Conservation (phyloP, 257 asterid species). For the Capsicum rhomboideum region DNA sequence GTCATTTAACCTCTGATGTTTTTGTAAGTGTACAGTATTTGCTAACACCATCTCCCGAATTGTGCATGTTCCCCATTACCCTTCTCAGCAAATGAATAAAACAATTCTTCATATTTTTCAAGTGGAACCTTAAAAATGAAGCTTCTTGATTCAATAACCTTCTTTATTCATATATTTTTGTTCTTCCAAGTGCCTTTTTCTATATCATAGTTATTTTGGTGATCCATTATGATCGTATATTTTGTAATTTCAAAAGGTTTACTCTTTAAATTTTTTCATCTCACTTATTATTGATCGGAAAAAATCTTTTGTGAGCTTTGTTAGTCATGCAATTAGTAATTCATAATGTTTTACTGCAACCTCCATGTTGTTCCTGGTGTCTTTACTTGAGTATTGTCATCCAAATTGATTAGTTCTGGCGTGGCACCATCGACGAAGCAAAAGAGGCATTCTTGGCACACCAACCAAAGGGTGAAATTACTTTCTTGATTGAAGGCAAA, state of each 20-base stretch:
- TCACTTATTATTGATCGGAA: not conserved
- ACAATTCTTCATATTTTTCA: not conserved
- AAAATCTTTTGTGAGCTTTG: not conserved
- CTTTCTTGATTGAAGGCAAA: slow-evolving; percentile 77
- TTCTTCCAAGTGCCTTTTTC: not conserved
- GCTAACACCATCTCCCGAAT: not conserved
- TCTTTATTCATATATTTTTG: not conserved
- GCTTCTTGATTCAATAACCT: not conserved
- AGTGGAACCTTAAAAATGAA: not conserved
- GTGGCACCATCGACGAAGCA: slow-evolving; percentile 72
- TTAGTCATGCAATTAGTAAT: not conserved
- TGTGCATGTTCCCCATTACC: not conserved
- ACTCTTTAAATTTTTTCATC: not conserved
- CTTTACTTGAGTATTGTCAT: not conserved
- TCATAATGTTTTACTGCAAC: not conserved
- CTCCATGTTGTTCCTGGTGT: not conserved
- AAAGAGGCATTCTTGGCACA: slow-evolving; percentile 49
- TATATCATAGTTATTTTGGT: not conserved
- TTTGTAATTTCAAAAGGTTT: not conserved
- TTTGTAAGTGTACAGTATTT: not conserved
- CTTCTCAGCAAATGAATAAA: not conserved
- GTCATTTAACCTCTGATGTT: not conserved
- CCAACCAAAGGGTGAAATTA: slow-evolving; percentile 90
- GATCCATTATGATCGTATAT: not conserved
- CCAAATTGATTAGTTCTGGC: slow-evolving; percentile 63